Evolutionary conservation across 208 protist genomes (phyloP), one percentile per base, ranked within the genome.

Genomic region (Trypanosomatidae sp.): DNA sequence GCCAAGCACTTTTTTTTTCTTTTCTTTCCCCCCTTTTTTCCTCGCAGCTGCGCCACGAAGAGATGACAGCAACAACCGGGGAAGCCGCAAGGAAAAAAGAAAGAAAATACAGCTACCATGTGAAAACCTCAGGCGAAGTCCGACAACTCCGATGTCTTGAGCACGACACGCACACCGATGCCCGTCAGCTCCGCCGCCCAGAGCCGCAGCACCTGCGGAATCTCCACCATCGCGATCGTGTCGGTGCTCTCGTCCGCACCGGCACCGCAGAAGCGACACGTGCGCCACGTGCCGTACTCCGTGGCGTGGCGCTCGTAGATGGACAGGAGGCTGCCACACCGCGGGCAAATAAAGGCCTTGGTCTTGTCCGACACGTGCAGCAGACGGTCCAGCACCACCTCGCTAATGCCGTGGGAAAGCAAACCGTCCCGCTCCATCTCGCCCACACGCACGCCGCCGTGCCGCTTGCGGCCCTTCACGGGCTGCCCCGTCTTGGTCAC

Each of bases 401-500:
- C 99, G 19, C 98, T 93, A 15, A 96, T 89, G 64, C 99, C 99
- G 85, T 99, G 99, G n/a, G 98, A 98, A 7, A 99, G 82, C 39
- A 99, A 76, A 6, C 96, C 98, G 83, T 99, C 99, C 69, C 99
- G 98, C 91, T 99, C 99, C 99, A 99, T 99, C 88, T 99, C 99
- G 50, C 99, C 99, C 2, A 99, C 98, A 60, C 99, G 98, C 55
- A 99, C 99, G 79, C 99, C 99, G 78, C 99, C 98, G 81, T 97
- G 95, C 22, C 89, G 85, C 77, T 98, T 98, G 62, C 97, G 87
- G 65, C 98, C 98, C 85, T 99, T 99, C 74, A 99, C 91, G 9
- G 99, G 99, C 91, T 99, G 99, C 10, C 95, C 94, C 22, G 85
- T 90, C 60, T 99, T 88, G 6, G 96, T 98, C 30, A 99, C 99